Base-by-base conservation (phyloP, 23 red algal species). In the Chondrus crispus region DNA sequence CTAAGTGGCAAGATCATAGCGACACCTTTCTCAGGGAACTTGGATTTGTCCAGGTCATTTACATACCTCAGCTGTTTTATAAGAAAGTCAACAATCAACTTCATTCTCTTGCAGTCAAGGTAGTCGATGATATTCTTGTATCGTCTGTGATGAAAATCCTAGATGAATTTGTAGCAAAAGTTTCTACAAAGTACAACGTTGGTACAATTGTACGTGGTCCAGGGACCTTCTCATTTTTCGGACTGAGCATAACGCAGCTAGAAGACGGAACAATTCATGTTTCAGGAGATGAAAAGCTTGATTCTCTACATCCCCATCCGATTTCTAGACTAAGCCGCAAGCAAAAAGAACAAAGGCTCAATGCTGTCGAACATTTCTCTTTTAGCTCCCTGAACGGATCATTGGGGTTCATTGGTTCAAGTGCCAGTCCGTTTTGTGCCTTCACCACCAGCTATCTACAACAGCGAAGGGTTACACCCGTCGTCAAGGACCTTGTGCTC, bases 1-100 rank as follows among this genome's bases (percentile, higher is more conserved):
- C 58, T 28, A 86, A 70, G 29, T 86, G 82, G 55, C 82, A 86
- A 71, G 29, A 39, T 29, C 53, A 51, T 33, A 70, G 58, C 9
- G 82, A 86, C 47, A 44, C 28, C 40, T 86, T 35, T 44, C 26
- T 86, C 5, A 39, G 19, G 24, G 19, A 38, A 38, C 19, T 86
- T 51, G 82, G 82, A 1, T 58, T 86, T 35, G 70, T 1, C 40
- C 20, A 86, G 47, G 29, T 68, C 57, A 0, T 38, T 19, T 71
- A 71, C 16, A 44, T 86, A 20, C 58, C 82, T 2, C 55, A 82
- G 40, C 78, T 1, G 1, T 58, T 58, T 38, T 82, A 82, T 60
- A 82, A 1, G 46, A 60, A 82, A 46, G 0, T 53, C 26, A 26
- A 51, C 26, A 47, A 37, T 35, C 7, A n/a, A 47, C 53, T 58